A percentile compares a stretch with the other conserved stretches of the same genome.
Conservation (phyloP, 2,329 filamentous ascomycete species). For the Sphaerulina musiva region DNA sequence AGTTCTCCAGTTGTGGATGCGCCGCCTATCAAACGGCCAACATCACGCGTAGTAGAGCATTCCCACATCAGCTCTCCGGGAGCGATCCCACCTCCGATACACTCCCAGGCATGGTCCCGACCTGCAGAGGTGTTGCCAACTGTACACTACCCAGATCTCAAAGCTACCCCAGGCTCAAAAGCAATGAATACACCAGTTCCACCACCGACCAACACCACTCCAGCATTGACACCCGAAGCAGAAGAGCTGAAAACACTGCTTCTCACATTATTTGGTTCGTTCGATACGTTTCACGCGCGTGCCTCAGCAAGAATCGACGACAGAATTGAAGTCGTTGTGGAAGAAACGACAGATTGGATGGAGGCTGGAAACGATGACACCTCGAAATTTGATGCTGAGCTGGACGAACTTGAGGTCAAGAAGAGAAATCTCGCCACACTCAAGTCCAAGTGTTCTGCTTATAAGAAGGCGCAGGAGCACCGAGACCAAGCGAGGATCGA, state of each 20-base stretch:
- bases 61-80: neutral
- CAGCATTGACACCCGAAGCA: constrained; percentile 8
- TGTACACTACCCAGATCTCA: constrained; percentile 7
- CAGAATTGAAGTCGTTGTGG: constrained; percentile 17
- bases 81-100: neutral
- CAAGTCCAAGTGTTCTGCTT: constrained; percentile 15
- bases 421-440: constrained; percentile 19
- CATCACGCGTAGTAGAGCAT: neutral
- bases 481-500: constrained; percentile 21
- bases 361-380: constrained; percentile 21
- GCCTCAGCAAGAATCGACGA: constrained; percentile 15
- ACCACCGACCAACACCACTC: constrained; percentile 14
- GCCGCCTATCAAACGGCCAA: neutral
- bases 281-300: constrained; percentile 17
- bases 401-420: constrained; percentile 17
- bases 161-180: neutral
- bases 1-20: neutral
- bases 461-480: constrained; percentile 20
- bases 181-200: constrained; percentile 3
- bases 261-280: constrained; percentile 20
- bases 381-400: constrained; percentile 16
- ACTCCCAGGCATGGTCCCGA: neutral
- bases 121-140: neutral
- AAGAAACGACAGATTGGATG: constrained; percentile 20
- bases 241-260: constrained; percentile 11